A percentile compares a stretch with the other conserved stretches of the same genome.
Conservation (phyloP, 2,329 filamentous ascomycete genomes). For the Cercospora sp. region DNA sequence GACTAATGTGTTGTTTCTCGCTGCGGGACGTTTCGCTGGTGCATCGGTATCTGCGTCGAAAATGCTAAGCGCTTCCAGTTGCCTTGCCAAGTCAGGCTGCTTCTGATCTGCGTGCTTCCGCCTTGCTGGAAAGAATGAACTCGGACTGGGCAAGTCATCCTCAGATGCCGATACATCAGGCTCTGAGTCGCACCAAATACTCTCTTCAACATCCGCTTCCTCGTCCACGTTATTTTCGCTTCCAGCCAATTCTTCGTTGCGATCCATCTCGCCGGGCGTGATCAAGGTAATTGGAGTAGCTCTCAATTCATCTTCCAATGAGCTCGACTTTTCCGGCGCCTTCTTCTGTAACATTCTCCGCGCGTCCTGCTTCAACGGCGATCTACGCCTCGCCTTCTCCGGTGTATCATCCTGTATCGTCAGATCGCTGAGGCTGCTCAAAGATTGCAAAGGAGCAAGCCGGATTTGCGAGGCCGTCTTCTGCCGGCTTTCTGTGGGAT, state of each 20-base stretch:
- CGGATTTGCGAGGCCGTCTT: slow-evolving; percentile 20
- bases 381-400: slow-evolving; percentile 14
- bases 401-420: slow-evolving; percentile 16
- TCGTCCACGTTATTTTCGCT: slow-evolving; percentile 6
- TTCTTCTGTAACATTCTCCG: slow-evolving; percentile 9
- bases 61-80: slow-evolving; percentile 24
- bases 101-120: slow-evolving; percentile 8
- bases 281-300: background rate
- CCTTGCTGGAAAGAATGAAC: slow-evolving; percentile 29
- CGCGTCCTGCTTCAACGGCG: slow-evolving; percentile 5
- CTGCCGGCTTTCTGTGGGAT: background rate
- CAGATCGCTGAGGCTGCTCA: slow-evolving; percentile 9
- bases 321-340: too few species aligned
- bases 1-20: background rate
- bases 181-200: slow-evolving; percentile 38
- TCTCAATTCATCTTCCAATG: background rate
- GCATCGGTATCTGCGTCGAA: slow-evolving; percentile 19
- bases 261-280: background rate
- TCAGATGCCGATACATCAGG: slow-evolving; percentile 30
- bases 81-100: slow-evolving; percentile 16
- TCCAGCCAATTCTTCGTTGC: background rate
- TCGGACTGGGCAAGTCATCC: slow-evolving; percentile 33
- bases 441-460: slow-evolving; percentile 24
- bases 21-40: background rate
- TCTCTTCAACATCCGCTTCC: slow-evolving; percentile 38